Evolutionary conservation across 768 basidiomycete species (phyloP).

Genomic region (Tylopilus vinaceipallidus): DNA sequence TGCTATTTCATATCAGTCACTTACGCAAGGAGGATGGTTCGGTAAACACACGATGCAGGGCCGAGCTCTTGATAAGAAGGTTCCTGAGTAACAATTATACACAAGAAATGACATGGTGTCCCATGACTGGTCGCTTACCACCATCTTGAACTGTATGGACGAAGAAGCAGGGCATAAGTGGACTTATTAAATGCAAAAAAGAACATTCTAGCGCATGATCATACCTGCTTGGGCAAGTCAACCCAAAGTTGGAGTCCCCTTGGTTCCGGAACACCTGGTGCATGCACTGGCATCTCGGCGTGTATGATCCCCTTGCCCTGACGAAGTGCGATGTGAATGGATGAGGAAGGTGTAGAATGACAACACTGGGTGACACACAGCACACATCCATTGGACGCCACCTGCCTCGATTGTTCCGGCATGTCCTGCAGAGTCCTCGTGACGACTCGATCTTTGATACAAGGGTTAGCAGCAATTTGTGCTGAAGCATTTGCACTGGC

Average conservation of each 20-base stretch:
- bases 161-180: constrained; percentile 20
- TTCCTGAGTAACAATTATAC: constrained; percentile 41
- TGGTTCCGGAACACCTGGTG: constrained; percentile 63
- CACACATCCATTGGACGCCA: constrained; percentile 96
- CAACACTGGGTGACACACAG: constrained; percentile 42
- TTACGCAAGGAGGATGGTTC: constrained; percentile 1
- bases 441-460: constrained; percentile 54
- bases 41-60: constrained; percentile 49
- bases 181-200: constrained; percentile 9
- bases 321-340: constrained; percentile 2
- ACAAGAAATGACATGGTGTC: background rate
- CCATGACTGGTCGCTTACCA: constrained; percentile 37
- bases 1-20: constrained; percentile 38
- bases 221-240: constrained; percentile 69
- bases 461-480: background rate
- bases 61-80: constrained; percentile 83
- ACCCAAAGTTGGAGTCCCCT: constrained; percentile 88
- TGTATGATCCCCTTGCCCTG: constrained; percentile 72
- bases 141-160: constrained; percentile 67
- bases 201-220: constrained; percentile 3
- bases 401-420: constrained; percentile 73
- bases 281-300: constrained; percentile 87
- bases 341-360: background rate
- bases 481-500: background rate
- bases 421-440: constrained; percentile 92